Evolutionary conservation across 2,329 filamentous ascomycete genomes (phyloP), one percentile per base, ranked within the genome.

Genomic region (Botrytis deweyae): DNA sequence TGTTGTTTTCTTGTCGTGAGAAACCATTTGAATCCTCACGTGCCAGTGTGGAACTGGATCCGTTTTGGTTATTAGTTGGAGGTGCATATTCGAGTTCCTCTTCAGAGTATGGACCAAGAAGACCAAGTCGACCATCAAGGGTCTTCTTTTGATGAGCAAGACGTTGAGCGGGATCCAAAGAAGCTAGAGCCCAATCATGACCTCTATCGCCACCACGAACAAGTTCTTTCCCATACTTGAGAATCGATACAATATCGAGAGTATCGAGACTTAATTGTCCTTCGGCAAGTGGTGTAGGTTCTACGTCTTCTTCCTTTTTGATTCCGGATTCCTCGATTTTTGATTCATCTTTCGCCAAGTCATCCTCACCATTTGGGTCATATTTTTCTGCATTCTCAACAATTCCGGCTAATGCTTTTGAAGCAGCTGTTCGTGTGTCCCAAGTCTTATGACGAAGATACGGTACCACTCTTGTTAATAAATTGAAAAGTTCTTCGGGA

Each of bases 401-500:
- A 77, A 99, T 98, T 79, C 95, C 94, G 74, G 95, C 95, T 74
- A 99, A 91, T 33, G 96, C 96, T 83, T 95, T 97, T 78, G 95
- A 94, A 65, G 97, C 93, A 72, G 96, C 97, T 75, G 92, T 95
- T 78, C 97, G 88, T 40, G 96, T 99, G 81, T 99, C 96, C 96
- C 96, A 99, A 81, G 95, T 95, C 82, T 95, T 97, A 78, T 96
- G 95, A 74, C 93, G 90, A 44, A 99, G 87, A 83, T 98, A 99
- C 1, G 96, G 95, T n/a, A 99, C 91, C 46, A 99, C 95, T 75
- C 95, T 89, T 44, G 94, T 95, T 20, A 99, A 88, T 10, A 99
- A 88, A 81, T 98, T 98, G 84, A 98, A 98, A 1, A 99, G 87
- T 83, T 99, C 97, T 84, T 99, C 95, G 0, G 96, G 96, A 80